These are phyloP conservation scores for Leccinum fibrillosum DNA, from an alignment of 768 basidiomycete genomes.

Conservation along the genomic window DNA sequence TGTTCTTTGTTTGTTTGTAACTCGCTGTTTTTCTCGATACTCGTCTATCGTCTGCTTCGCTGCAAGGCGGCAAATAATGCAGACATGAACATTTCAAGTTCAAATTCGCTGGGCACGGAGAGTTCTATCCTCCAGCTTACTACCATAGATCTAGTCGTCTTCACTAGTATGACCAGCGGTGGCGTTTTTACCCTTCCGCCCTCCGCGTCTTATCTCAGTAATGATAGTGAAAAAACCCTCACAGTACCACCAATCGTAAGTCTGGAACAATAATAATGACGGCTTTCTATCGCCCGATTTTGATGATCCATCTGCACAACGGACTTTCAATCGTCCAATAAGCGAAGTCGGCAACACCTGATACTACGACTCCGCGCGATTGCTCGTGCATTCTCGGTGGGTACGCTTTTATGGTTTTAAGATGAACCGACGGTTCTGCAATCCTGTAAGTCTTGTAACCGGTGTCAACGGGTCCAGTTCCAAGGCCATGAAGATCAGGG, in stretches of 20 bases:
- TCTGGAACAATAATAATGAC: background rate
- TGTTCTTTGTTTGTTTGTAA: constrained; percentile 15
- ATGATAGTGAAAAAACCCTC: background rate
- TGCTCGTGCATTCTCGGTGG: too few relatives aligned
- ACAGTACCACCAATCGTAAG: background rate
- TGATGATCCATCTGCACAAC: background rate
- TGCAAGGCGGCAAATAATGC: background rate
- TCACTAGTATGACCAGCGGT: background rate
- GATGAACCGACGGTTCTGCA: background rate
- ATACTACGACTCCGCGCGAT: background rate
- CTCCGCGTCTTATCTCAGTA: background rate
- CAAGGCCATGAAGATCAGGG: background rate
- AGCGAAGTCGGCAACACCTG: background rate
- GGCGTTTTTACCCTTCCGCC: background rate
- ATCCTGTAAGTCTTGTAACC: background rate
- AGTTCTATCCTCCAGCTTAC: constrained; percentile 4
- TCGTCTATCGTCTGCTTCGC: constrained; percentile 7
- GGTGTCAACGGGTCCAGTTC: background rate
- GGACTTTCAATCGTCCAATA: background rate
- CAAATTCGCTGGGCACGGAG: background rate
- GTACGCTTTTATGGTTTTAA: background rate
- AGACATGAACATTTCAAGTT: background rate
- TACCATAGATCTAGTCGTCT: constrained; percentile 7
- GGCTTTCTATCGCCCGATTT: background rate
- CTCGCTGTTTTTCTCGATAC: constrained; percentile 6